These are phyloP conservation scores for Eucalyptus sp. DNA, from an alignment of 345 rosid species.

Conservation along the genomic window DNA sequence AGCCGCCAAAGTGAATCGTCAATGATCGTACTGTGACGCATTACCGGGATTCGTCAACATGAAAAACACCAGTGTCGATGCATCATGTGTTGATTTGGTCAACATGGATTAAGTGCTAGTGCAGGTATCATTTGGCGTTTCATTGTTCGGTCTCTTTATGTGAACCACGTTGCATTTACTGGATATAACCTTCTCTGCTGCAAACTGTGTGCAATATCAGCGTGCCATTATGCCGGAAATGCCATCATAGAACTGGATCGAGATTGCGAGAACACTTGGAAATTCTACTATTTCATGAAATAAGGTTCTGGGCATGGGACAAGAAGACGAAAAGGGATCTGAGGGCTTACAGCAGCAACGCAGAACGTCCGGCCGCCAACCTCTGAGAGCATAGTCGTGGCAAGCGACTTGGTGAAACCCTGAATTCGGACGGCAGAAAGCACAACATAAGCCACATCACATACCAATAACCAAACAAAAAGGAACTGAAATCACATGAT, in stretches of 20 bases:
- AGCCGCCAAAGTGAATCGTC: not conserved
- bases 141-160: not conserved
- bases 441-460: not conserved
- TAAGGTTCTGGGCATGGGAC: not conserved
- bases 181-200: not conserved
- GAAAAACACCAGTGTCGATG: not conserved
- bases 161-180: not conserved
- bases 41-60: not conserved
- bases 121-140: not conserved
- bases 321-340: not conserved
- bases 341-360: constrained; percentile 70
- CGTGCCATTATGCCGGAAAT: not conserved
- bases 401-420: constrained; percentile 92
- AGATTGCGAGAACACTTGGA: not conserved
- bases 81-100: not conserved
- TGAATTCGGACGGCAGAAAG: not conserved
- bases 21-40: not conserved
- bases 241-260: not conserved
- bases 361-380: constrained; percentile 94
- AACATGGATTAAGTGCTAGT: not conserved
- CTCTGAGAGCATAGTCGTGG: constrained; percentile 87
- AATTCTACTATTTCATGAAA: not conserved
- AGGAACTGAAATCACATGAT: not conserved
- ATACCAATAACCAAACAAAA: not conserved
- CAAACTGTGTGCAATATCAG: not conserved